A percentile compares a stretch with the other conserved stretches of the same genome.
Conservation (phyloP, 108 stramenopile genomes). For the Pseudonitzschia delicatissima region DNA sequence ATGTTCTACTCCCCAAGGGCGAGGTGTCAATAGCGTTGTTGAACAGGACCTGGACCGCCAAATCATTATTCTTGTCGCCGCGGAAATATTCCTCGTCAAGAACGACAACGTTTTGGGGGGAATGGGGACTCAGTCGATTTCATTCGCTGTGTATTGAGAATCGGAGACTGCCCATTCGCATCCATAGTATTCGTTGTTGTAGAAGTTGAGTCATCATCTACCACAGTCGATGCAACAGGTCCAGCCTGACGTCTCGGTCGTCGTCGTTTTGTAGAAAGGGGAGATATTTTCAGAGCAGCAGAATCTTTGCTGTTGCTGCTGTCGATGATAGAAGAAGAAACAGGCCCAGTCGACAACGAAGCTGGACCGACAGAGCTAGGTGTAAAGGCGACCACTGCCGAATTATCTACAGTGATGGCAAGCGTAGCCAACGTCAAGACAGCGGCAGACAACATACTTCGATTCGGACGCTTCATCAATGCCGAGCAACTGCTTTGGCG, state of each 20-base stretch:
- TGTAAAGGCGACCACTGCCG: conserved; percentile 9
- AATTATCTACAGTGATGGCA: neutral
- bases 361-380: neutral
- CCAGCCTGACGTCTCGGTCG: neutral
- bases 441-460: neutral
- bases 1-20: conserved; percentile 6
- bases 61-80: neutral
- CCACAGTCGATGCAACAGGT: neutral
- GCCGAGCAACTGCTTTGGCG: neutral
- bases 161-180: neutral
- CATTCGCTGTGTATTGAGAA: conserved; percentile 3
- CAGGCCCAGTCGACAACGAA: neutral
- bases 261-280: conserved; percentile 1
- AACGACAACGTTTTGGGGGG: neutral
- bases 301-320: neutral
- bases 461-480: neutral
- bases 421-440: conserved; percentile 2
- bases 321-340: neutral
- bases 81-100: conserved; percentile 4
- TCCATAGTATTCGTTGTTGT: neutral
- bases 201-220: neutral
- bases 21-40: neutral
- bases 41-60: neutral
- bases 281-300: neutral
- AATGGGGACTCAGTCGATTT: neutral